Evolutionary conservation across 2,329 filamentous ascomycete genomes (phyloP).

Genomic region (Colletotrichum chrysophilum): DNA sequence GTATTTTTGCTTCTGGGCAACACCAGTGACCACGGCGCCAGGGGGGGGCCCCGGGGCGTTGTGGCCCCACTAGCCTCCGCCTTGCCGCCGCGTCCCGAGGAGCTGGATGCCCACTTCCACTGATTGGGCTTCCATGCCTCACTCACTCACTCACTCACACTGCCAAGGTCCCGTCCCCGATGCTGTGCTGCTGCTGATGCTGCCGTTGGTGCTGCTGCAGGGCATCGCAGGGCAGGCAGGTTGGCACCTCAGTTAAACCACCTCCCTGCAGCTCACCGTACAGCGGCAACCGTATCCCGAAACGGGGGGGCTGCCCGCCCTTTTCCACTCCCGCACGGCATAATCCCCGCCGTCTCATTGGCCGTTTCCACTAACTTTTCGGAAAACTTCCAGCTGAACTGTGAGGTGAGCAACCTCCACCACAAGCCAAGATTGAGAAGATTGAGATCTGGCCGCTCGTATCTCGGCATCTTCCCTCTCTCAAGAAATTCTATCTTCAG

Average conservation of each 20-base stretch:
- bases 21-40: neutral
- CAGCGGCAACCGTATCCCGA: neutral
- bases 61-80: slow-evolving; percentile 1
- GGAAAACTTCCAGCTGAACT: neutral
- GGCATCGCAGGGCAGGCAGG: neutral
- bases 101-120: slow-evolving; percentile 8
- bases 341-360: neutral
- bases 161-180: neutral
- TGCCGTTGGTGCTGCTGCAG: neutral
- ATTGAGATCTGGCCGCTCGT: neutral
- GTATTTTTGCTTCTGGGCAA: neutral
- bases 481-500: neutral
- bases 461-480: neutral
- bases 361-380: neutral
- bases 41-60: neutral
- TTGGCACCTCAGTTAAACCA: neutral
- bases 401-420: neutral
- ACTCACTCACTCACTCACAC: neutral
- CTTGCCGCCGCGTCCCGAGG: slow-evolving; percentile 17
- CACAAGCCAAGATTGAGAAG: neutral
- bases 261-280: neutral
- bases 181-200: neutral
- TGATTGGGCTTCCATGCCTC: neutral
- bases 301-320: neutral
- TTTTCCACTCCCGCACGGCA: neutral